phyloP scores from a whole-genome alignment of 2,329 filamentous ascomycete species.

The Alternaria viburni region DNA sequence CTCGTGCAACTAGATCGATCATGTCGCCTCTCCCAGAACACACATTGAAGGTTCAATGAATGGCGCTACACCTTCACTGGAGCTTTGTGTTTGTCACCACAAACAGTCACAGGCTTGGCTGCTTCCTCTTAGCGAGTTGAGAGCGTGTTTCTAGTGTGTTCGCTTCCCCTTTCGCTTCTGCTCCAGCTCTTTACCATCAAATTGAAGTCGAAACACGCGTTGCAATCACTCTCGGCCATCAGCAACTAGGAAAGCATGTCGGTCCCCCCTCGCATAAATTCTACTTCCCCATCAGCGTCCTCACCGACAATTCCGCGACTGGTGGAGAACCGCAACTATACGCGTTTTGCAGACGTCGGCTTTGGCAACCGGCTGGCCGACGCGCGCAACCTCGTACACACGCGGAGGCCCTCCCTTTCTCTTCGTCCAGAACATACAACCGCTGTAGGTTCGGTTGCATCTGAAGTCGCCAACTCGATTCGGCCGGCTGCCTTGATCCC shows the following conservation, averaged over 20 bases:
- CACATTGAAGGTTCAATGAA: not conserved
- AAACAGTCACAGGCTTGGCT: not conserved
- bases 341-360: not conserved
- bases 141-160: not conserved
- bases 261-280: not conserved
- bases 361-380: conserved; percentile 12
- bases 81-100: not conserved
- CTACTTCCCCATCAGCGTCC: not conserved
- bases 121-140: not conserved
- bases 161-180: not conserved
- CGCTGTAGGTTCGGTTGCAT: not conserved
- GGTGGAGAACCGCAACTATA: not conserved
- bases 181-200: not conserved
- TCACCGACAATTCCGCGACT: not conserved
- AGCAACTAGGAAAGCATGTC: not conserved
- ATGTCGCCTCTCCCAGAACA: not conserved
- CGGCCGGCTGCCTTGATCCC: not conserved
- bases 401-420: not conserved
- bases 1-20: not conserved
- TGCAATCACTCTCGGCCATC: not conserved
- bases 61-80: not conserved
- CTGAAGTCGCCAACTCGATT: not conserved
- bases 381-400: conserved; percentile 9
- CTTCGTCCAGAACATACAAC: not conserved
- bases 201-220: not conserved